These are phyloP conservation scores for Hamigera avellanea DNA, from an alignment of 495 filamentous ascomycete genomes.

Conservation along the genomic window DNA sequence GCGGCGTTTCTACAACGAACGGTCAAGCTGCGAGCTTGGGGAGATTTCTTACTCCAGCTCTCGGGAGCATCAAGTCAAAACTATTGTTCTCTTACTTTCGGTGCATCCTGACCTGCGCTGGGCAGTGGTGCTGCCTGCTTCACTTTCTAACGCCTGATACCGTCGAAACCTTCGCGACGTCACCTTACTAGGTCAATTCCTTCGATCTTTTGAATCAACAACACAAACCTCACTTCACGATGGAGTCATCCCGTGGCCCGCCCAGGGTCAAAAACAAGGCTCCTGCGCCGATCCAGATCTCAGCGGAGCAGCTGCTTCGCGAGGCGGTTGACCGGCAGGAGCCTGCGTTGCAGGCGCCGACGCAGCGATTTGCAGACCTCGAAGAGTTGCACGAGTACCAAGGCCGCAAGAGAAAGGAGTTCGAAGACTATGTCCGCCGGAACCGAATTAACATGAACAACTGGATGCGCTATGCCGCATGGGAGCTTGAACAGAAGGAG, in stretches of 20 bases:
- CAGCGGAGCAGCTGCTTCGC: constrained; percentile 91
- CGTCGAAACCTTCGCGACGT: too few species aligned
- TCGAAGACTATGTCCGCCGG: constrained; percentile 93
- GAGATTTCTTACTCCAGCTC: neutral
- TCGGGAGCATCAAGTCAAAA: neutral
- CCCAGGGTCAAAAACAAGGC: constrained; percentile 98
- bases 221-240: constrained; percentile 19
- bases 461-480: constrained; percentile 96
- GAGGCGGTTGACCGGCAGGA: constrained; percentile 98
- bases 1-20: too few species aligned
- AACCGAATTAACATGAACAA: constrained; percentile 96
- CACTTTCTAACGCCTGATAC: too few species aligned
- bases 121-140: too few species aligned
- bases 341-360: constrained; percentile 73
- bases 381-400: constrained; percentile 98
- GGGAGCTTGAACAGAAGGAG: constrained; percentile 98
- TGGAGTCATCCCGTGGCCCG: constrained; percentile 91
- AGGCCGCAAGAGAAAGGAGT: constrained; percentile 89
- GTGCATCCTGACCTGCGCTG: too few species aligned
- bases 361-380: constrained; percentile 88
- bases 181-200: too few species aligned
- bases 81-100: neutral
- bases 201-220: too few species aligned
- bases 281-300: constrained; percentile 79
- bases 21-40: too few species aligned